Evolutionary conservation across 139 green algal genomes (phyloP).

Genomic region (Chlorokybus atmophyticus): DNA sequence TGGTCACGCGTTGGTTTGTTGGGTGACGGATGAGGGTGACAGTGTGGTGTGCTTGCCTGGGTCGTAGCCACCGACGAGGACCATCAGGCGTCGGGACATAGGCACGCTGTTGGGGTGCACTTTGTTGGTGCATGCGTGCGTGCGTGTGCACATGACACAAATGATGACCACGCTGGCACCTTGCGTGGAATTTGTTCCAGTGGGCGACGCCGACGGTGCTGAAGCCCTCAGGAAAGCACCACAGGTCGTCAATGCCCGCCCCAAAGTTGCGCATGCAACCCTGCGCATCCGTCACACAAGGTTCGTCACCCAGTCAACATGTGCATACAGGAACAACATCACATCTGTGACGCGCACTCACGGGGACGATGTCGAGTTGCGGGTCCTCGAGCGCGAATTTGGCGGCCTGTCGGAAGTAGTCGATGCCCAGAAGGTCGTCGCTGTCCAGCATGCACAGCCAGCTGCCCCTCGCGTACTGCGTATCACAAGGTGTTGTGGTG

Average conservation of each 20-base stretch:
- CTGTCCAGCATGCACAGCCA: conserved; percentile 30
- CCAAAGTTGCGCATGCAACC: conserved; percentile 28
- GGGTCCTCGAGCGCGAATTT: conserved; percentile 3
- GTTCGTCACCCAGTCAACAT: background rate
- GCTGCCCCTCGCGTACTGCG: conserved; percentile 18
- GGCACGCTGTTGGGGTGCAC: conserved; percentile 25
- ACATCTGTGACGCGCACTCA: no score
- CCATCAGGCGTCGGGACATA: conserved; percentile 17
- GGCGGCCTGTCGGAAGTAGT: conserved; percentile 15
- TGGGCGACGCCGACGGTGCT: conserved; percentile 13
- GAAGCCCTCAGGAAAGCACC: conserved; percentile 29
- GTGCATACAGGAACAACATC: no score
- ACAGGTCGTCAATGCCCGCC: conserved; percentile 16
- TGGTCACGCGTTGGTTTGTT: no score
- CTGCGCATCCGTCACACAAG: conserved; percentile 16
- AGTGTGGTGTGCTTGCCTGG: no score
- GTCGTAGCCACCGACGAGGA: conserved; percentile 22
- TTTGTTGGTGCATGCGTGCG: no score
- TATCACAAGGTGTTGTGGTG: no score
- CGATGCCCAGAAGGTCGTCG: conserved; percentile 23
- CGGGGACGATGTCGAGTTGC: conserved; percentile 1
- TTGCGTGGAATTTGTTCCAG: no score
- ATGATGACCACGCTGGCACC: no score
- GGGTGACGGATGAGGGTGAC: no score
- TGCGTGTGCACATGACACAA: no score